Evolutionary conservation across 257 asterid species (phyloP), one percentile per base, ranked within the genome.

Genomic region (Scutellaria baicalensis): DNA sequence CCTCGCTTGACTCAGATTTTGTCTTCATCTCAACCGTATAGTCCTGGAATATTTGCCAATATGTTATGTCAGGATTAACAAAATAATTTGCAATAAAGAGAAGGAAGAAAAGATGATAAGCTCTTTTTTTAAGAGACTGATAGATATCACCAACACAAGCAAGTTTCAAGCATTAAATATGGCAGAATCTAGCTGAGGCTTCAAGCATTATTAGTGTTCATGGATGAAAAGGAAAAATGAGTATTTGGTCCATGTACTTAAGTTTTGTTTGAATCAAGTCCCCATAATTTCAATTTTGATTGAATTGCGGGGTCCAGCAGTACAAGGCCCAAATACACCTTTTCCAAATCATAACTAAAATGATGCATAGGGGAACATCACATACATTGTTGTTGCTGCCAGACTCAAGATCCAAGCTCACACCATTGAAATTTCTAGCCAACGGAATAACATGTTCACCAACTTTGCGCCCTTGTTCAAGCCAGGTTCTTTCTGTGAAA

Each of bases 381-480:
- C 95, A 74, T 92, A 92, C 98, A 17, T 59, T 77, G 77, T 69
- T 77, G 71, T 51, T 76, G 75, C 44, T 69, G 62, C 89, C 92
- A 17, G 95, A 82, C 74, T 94, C 99, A 40, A 94, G 75, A 88
- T 94, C 97, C 78, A 78, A 43, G 70, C 72, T 75, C 79, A 65
- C 57, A 31, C 83, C 93, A 70, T 91, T 94, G 84, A 91, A 94
- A 81, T 91, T 94, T 83, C 97, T 82, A 42, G 99, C 99, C 87
- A 94, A 77, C 8, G 97, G 99, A 68, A 94, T 84, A 54, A 94
- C 92, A 84, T 89, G 99, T 75, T 94, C 99, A 27, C 99, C 99
- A 71, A 94, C 84, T 71, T 83, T 89, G 75, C 82, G 84, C 44
- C 99, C 99, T 85, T 91, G 92, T 78, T 91, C 99, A 47, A 91